These are phyloP conservation scores for Pestalotiopsis sp. DNA, from an alignment of 2,329 filamentous ascomycete species.

Conservation along the genomic window DNA sequence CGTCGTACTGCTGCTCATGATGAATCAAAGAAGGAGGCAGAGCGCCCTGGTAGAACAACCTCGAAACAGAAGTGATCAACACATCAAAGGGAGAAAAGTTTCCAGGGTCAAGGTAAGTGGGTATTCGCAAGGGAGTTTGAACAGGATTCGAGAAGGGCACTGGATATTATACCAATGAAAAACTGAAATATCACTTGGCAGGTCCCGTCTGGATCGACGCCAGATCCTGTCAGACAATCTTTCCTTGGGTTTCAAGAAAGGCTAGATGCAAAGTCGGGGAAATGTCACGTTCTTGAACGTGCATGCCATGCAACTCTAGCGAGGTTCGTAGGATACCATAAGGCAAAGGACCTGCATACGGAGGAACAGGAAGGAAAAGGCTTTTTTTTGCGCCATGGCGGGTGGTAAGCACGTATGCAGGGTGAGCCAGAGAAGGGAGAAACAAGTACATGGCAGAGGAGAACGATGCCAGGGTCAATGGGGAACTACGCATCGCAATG, in stretches of 20 bases:
- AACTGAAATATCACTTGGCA: neutral
- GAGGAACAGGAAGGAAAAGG: neutral
- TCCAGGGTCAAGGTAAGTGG: neutral
- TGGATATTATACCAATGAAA: neutral
- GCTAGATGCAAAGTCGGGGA: neutral
- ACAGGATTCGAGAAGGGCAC: neutral
- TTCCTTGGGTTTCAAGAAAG: neutral
- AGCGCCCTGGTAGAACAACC: neutral
- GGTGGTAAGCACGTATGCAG: neutral
- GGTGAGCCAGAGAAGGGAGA: neutral
- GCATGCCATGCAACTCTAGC: neutral
- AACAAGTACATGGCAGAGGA: neutral
- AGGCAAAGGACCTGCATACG: neutral
- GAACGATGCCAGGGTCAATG: neutral
- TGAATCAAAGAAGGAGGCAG: neutral
- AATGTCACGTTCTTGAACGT: neutral
- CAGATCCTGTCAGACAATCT: neutral
- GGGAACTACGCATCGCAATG: neutral
- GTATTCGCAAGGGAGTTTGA: neutral
- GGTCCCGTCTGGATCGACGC: neutral
- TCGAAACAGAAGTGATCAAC: slow-evolving; percentile 3
- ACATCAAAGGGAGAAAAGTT: neutral
- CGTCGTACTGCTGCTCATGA: neutral
- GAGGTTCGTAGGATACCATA: neutral
- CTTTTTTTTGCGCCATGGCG: neutral